Conservation (phyloP, 2,329 filamentous ascomycete genomes). For the Myriosclerotinia curreyana region DNA sequence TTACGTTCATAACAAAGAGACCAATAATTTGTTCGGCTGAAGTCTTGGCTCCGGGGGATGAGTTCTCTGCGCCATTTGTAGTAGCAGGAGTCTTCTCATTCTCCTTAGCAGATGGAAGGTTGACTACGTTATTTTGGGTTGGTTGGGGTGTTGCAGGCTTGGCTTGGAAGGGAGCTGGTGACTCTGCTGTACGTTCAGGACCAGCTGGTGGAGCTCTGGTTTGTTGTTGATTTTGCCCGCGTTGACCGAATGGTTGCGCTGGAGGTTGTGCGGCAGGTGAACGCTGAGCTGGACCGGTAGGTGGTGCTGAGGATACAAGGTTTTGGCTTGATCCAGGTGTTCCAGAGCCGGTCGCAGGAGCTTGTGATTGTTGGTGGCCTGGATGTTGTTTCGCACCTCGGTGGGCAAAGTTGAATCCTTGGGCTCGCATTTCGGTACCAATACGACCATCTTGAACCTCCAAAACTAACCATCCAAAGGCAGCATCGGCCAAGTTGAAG, state of each 20-base stretch:
- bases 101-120: constrained; percentile 48
- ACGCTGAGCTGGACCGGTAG: constrained; percentile 37
- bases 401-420: constrained; percentile 99
- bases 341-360: constrained; percentile 39
- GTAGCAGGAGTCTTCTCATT: constrained; percentile 50
- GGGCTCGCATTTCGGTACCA: constrained; percentile 96
- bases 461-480: constrained; percentile 91
- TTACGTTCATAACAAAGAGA: constrained; percentile 85
- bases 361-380: constrained; percentile 38
- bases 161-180: constrained; percentile 36
- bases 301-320: constrained; percentile 37
- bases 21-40: constrained; percentile 70
- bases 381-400: constrained; percentile 75
- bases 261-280: constrained; percentile 33
- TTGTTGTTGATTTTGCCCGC: constrained; percentile 35
- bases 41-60: constrained; percentile 60
- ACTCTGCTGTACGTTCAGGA: constrained; percentile 36
- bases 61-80: constrained; percentile 48
- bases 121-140: constrained; percentile 37
- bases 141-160: constrained; percentile 51
- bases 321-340: constrained; percentile 39
- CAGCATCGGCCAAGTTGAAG: constrained; percentile 95
- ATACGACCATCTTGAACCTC: constrained; percentile 95
- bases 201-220: constrained; percentile 35
- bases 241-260: constrained; percentile 34